These are phyloP conservation scores for Triticum timopheevii DNA, from an alignment of 176 grass and related monocot genomes.

Conservation along the genomic window DNA sequence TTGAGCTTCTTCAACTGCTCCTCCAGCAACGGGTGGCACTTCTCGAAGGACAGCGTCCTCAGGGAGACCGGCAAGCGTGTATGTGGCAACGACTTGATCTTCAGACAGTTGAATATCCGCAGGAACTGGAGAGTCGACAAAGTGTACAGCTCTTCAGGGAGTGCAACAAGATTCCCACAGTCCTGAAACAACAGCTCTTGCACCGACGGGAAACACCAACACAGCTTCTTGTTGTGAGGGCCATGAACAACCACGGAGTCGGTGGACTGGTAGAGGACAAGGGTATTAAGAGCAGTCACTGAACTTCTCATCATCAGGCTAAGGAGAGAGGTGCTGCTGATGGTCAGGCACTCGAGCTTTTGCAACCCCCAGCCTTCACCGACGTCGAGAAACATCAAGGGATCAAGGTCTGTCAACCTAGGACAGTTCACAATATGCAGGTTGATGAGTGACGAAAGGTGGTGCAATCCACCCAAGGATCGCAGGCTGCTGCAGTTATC, in stretches of 20 bases:
- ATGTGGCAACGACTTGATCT: slow-evolving; percentile 21
- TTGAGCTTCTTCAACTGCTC: slow-evolving; percentile 25
- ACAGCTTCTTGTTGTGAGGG: neutral
- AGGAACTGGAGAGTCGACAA: slow-evolving; percentile 27
- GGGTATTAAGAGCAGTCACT: neutral
- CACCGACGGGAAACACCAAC: neutral
- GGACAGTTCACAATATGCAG: slow-evolving; percentile 26
- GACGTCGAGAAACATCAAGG: neutral
- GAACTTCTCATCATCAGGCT: slow-evolving; percentile 14
- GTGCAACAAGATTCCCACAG: slow-evolving; percentile 23
- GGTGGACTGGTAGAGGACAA: neutral
- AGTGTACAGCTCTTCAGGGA: slow-evolving; percentile 22
- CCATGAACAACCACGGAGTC: neutral
- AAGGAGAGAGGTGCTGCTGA: slow-evolving; percentile 13
- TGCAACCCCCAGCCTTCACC: neutral
- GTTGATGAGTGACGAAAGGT: slow-evolving; percentile 9
- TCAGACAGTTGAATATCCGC: neutral
- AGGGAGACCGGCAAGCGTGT: slow-evolving; percentile 30
- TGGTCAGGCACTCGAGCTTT: slow-evolving; percentile 4
- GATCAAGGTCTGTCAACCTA: slow-evolving; percentile 8
- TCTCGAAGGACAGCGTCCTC: slow-evolving; percentile 1
- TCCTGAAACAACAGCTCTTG: slow-evolving; percentile 23
- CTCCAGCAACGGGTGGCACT: slow-evolving; percentile 25
- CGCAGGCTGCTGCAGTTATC: slow-evolving; percentile 8
- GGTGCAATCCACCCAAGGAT: slow-evolving; percentile 21